Conservation (phyloP, 2,329 filamentous ascomycete genomes). For the Chaetomium strumarium region DNA sequence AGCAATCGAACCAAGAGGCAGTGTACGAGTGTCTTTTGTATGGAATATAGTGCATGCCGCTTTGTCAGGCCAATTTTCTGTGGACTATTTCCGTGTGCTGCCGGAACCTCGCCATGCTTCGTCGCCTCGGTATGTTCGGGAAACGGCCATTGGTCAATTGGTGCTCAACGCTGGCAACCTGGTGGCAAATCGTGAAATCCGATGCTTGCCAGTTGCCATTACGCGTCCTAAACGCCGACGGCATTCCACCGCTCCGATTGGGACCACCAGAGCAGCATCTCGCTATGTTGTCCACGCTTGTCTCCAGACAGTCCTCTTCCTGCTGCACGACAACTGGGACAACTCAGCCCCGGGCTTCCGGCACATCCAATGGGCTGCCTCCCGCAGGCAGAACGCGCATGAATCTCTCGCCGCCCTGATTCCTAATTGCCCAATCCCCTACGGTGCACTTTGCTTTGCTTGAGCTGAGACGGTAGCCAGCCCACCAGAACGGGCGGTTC, state of each 20-base stretch:
- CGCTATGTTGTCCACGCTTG: conserved; percentile 7
- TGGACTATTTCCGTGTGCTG: too few relatives aligned
- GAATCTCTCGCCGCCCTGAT: conserved; percentile 11
- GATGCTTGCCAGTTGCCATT: background rate
- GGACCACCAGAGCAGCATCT: conserved; percentile 4
- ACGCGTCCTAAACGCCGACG: too few relatives aligned
- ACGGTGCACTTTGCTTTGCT: background rate
- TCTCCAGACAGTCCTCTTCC: background rate
- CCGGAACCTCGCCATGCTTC: too few relatives aligned
- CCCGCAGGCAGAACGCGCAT: conserved; percentile 9
- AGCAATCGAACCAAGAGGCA: background rate
- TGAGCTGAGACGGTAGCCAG: conserved; percentile 3
- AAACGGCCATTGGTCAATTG: too few relatives aligned
- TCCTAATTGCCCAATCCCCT: conserved; percentile 17
- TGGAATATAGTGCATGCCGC: too few relatives aligned
- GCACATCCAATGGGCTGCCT: conserved; percentile 16
- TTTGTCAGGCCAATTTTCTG: too few relatives aligned
- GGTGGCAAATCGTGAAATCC: background rate
- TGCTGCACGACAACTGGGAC: conserved; percentile 1
- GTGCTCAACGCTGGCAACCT: too few relatives aligned
- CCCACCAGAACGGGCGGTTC: background rate
- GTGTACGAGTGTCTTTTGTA: too few relatives aligned
- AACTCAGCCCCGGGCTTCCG: background rate
- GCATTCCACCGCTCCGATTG: conserved; percentile 7
- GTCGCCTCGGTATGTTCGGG: too few relatives aligned